Conservation (phyloP, 2,329 filamentous ascomycete species). For the Capronia coronata region DNA sequence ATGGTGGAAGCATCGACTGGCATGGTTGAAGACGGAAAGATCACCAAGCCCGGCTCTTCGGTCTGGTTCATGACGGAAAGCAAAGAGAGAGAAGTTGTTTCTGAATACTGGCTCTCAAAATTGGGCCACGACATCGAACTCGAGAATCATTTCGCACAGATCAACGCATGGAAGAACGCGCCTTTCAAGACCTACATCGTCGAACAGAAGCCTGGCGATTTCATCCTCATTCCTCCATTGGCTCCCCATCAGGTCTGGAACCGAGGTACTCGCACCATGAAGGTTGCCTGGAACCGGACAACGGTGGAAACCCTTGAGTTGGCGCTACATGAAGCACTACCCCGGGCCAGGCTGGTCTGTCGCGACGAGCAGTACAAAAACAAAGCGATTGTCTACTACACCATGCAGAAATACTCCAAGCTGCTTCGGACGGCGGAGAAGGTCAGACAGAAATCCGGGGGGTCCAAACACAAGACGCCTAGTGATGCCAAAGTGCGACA, state of each 20-base stretch:
- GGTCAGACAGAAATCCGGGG: conserved; percentile 39
- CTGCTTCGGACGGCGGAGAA: conserved; percentile 54
- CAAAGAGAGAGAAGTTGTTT: conserved; percentile 81
- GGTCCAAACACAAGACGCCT: conserved; percentile 36
- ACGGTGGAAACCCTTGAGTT: conserved; percentile 85
- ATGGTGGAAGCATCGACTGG: conserved; percentile 83
- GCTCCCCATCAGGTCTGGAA: conserved; percentile 99
- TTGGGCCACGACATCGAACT: conserved; percentile 95
- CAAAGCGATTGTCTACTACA: conserved; percentile 89
- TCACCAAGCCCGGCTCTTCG: conserved; percentile 71
- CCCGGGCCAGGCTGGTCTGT: conserved; percentile 82
- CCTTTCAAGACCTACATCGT: conserved; percentile 90
- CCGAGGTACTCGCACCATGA: conserved; percentile 88
- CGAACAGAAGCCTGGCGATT: conserved; percentile 82
- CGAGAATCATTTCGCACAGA: conserved; percentile 91
- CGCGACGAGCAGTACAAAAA: conserved; percentile 99
- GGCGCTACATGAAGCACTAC: conserved; percentile 78
- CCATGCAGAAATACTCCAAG: conserved; percentile 67
- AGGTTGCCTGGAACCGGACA: conserved; percentile 95
- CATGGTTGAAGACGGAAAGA: conserved; percentile 61
- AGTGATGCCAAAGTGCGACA: conserved; percentile 55
- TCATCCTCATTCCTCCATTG: conserved; percentile 85
- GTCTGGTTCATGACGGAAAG: conserved; percentile 99
- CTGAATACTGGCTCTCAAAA: conserved; percentile 88
- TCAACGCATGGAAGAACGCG: conserved; percentile 91